Base-by-base conservation (phyloP, 257 asterid species). In the Primulina tabacum region DNA sequence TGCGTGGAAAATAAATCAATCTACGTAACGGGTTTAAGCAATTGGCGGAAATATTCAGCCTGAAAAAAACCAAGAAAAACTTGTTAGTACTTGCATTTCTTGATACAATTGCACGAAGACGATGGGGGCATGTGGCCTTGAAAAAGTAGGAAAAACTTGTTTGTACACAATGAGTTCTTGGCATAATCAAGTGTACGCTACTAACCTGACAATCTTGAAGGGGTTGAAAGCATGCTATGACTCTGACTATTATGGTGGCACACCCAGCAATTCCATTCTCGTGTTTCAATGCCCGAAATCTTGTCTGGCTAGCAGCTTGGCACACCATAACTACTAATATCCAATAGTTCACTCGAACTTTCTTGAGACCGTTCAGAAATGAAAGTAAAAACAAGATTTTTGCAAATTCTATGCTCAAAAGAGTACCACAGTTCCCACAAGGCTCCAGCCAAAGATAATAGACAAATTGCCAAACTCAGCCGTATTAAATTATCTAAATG, bases 21-120 rank as follows among this genome's bases (percentile, higher is more conserved):
- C 95, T 93, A 93, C 98, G 98, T 93, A 0, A 93, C 97, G 63
- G 98, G 98, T 75, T 93, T 93, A 69, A 93, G 95, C 73, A 93
- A 81, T 66, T 83, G 92, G 7, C 98, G 92, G 74, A 93, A 93
- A 78, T 93, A 93, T 71, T 93, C 98, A 18, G 98, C 98, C 98
- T 93, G 98, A 68, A 86, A 81, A 70, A 58, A 70, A 12, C 53
- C 58, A 71, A 74, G 69, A 65, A 72, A 74, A 24, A 35, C 14
- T 20, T 7, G 47, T 83, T 57, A 83, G 82, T 35, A 56, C 26
- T 24, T 24, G 26, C 26, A 24, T 67, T 37, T 10, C 64, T 67
- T 17, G 64, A 75, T 38, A 38, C 4, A 8, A 38, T 38, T 10
- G 16, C 50, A 38, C 50, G 16, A 38, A 38, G 16, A 8, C 16